Base-by-base conservation (phyloP, 441 rosid genomes). In the Gossypium lobatum region DNA sequence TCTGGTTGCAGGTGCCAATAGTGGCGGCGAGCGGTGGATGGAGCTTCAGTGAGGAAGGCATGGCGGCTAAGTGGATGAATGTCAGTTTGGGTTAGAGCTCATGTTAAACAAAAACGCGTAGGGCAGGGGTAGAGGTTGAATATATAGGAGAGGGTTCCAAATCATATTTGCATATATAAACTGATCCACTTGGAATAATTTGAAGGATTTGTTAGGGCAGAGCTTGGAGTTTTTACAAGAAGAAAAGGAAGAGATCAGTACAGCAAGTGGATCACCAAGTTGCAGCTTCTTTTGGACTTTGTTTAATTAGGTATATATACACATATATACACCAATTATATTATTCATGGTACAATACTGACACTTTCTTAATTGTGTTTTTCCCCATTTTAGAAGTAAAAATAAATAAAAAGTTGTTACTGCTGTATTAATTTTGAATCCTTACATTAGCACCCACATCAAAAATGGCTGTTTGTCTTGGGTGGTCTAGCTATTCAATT, bases 221-320 rank as follows among this genome's bases (percentile, higher is more conserved):
- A 59, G 64, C 8, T 13, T 25, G 63, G 17, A 59, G 63, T 60
- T 26, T 60, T 60, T 20, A 26, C 39, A 60, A 26, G 18, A 60
- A 60, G 63, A 64, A 39, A 23, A 26, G 16, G 9, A 9, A 25
- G 28, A 26, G 70, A 52, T 21, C 21, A 31, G 14, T 34, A 60
- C 55, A 28, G 86, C 88, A 85, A 85, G 86, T 85, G 85, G 88
- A 70, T 80, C 4, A 9, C 68, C 88, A 83, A 85, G 72, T 85
- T 85, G 88, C 83, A 80, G 23, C 63, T 69, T 74, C 63, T 46
- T 83, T 81, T 83, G 85, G 85, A 83, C 82, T 78, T 73, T 11
- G 73, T 72, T 64, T 76, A 21, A 67, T 76, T 58, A 64, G 21
- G 63, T 59, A 25, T 59, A 58, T 23, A 58, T 11, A 17, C 20